Base-by-base conservation (phyloP, 371 early-diverging fungal species). In the Mucor indicus region DNA sequence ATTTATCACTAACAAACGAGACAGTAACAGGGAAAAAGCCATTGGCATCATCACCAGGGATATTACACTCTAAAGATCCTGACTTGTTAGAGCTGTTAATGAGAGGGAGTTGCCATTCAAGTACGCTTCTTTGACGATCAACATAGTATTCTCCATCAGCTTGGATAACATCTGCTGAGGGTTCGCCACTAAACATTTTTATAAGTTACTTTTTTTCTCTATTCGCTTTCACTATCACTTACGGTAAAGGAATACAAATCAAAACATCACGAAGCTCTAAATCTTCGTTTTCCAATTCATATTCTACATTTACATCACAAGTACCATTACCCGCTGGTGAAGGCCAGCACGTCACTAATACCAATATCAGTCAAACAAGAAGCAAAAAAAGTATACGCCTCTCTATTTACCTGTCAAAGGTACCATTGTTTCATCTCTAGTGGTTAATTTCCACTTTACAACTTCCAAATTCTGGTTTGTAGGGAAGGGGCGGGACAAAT, bases 301-400 rank as follows among this genome's bases (percentile, higher is more conserved):
- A 97, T 67, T 98, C 98, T 41, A 95, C 87, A 60, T 89, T 96
- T 16, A 95, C 95, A 62, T 95, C 96, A 44, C 86, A 84, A 2
- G 83, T 72, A 2, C 96, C 96, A 56, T 81, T 82, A 38, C 87
- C 94, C 22, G 87, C 77, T 22, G 93, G 93, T 23, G 95, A 89
- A 13, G 97, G 96, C 98, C 98, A 98, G 79, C 96, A 96, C 68
- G 89, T 96, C 67, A 94, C 87, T 87, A 70, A 33, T 24, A 30
- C n/a, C 12, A 29, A 11, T 19, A 31, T 15, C 20, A 22, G 13
- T 19, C 7, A 24, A 2, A 4, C 41, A 1, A 21, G 20, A 2
- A 8, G 17, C 1, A 9, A 36, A 10, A 29, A 27, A 29, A 13
- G 15, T 22, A 3, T 17, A 5, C 29, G 7, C 29, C 15, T 29